Evolutionary conservation across 2,329 filamentous ascomycete genomes (phyloP), one percentile per base, ranked within the genome.

Genomic region (Capronia americana): DNA sequence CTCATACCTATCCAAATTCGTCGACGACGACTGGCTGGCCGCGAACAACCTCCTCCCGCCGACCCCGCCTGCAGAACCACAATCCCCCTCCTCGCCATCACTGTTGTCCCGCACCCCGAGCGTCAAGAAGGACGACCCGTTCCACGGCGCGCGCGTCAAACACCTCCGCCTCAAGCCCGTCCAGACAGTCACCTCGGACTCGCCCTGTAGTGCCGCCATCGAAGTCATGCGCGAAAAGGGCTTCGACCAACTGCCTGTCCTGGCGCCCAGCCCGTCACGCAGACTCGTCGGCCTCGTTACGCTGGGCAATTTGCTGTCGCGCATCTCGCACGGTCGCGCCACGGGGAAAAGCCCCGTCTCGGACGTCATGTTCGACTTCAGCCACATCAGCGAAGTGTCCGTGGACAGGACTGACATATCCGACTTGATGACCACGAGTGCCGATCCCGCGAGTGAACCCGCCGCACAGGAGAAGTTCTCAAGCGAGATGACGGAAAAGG

Each of bases 221-320:
- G 95, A 99, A 82, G 93, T 92, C 68, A 98, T 99, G 95, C 92
- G 94, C 72, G 95, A 99, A 76, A 96, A 95, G 82, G 92, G 93
- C 69, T 99, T 97, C 78, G 96, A 99, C 76, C 96, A 99, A 81
- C 90, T 99, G 50, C 95, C 95, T 51, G 95, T 99, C 17, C 89
- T 96, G 8, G 85, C 88, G 0, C 81, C 88, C 20, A 86, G 86
- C 4, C 28, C 28, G 10, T 88, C 88, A 68, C 86, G 83, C 69
- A 89, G 88, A 74, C 90, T 99, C 6, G 92, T 96, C 58, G 95
- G 95, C 38, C 87, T 99, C 6, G 91, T 99, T 46, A 99, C 95
- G 0, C 87, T 99, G 30, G 95, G 96, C 53, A 98, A 99, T 79
- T 85, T 98, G 61, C 88, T 99, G 58, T 93, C 90, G 74, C 95